These are phyloP conservation scores for Saccharomyces jurei DNA, from an alignment of 805 yeast species.

Conservation along the genomic window DNA sequence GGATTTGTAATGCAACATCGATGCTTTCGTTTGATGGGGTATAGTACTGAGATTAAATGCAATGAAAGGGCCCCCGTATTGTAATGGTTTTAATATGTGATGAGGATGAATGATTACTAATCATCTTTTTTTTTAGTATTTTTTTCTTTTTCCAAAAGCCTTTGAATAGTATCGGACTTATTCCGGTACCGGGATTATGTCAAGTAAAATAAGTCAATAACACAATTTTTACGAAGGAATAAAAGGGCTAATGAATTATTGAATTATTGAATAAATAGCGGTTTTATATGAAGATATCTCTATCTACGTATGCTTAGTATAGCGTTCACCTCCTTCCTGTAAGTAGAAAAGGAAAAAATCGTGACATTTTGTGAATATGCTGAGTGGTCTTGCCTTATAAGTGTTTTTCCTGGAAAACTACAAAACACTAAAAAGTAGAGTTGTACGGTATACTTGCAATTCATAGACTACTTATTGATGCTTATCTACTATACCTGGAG, in stretches of 20 bases:
- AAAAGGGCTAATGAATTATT: neutral
- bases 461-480: neutral
- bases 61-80: neutral
- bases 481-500: neutral
- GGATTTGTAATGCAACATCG: constrained; percentile 7
- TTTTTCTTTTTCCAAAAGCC: neutral
- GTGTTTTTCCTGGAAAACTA: neutral
- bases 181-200: neutral
- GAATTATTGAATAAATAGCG: neutral
- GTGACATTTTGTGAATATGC: neutral
- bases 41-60: neutral
- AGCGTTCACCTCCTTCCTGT: neutral
- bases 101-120: constrained; percentile 1
- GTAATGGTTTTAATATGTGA: neutral
- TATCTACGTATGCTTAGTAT: neutral
- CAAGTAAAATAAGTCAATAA: neutral
- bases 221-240: neutral
- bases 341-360: neutral
- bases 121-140: neutral
- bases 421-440: neutral
- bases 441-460: neutral
- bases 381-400: neutral
- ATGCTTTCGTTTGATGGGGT: neutral
- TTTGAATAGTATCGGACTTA: constrained; percentile 1
- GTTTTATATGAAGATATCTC: neutral